These are phyloP conservation scores for Serendipita vermifera DNA, from an alignment of 768 basidiomycete genomes.

Conservation along the genomic window DNA sequence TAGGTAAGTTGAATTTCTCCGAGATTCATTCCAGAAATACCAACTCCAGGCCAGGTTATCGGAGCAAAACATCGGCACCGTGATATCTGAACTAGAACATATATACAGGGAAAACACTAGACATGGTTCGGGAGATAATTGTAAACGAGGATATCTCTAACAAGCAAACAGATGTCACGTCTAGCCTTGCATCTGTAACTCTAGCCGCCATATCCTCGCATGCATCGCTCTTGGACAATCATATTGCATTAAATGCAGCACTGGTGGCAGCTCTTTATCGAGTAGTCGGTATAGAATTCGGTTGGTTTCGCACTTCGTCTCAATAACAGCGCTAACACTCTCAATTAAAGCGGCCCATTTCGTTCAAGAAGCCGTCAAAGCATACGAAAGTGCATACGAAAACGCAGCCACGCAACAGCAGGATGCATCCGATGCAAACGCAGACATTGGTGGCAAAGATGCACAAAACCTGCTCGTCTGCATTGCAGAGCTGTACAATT, in stretches of 20 bases:
- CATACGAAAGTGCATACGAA: constrained; percentile 39
- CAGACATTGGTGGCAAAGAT: constrained; percentile 58
- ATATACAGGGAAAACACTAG: constrained; percentile 64
- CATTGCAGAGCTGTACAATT: constrained; percentile 88
- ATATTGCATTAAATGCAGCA: constrained; percentile 77
- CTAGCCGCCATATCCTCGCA: constrained; percentile 69
- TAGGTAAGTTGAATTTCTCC: constrained; percentile 34
- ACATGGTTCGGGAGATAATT: constrained; percentile 44
- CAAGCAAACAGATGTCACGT: constrained; percentile 55
- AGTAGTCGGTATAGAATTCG: constrained; percentile 76
- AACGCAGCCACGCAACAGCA: constrained; percentile 7
- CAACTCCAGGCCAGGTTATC: constrained; percentile 46
- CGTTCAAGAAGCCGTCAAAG: constrained; percentile 53
- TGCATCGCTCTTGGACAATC: constrained; percentile 73
- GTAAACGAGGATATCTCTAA: neutral
- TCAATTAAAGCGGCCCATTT: constrained; percentile 57
- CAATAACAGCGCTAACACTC: neutral
- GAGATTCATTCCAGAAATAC: constrained; percentile 2
- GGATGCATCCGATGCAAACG: constrained; percentile 15
- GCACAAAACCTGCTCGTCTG: constrained; percentile 78
- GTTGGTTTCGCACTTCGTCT: constrained; percentile 27
- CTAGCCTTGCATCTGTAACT: constrained; percentile 60
- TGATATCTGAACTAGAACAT: constrained; percentile 60
- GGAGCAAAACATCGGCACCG: constrained; percentile 72
- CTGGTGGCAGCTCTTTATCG: constrained; percentile 72